phyloP scores from a whole-genome alignment of 208 protist species.

The Leishmania tarentolae region DNA sequence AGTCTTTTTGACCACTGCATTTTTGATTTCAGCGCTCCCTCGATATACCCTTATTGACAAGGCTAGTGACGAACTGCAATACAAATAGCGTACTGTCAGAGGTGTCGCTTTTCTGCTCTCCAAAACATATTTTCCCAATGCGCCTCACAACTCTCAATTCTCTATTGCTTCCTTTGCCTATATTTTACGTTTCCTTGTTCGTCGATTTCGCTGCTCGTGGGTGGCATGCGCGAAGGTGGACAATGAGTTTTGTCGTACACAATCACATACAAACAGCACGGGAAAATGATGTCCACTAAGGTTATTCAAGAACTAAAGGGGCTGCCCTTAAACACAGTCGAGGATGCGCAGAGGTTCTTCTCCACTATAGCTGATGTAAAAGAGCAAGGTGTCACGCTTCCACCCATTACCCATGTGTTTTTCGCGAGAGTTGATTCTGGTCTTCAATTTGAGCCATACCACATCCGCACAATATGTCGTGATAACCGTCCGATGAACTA shows the following conservation, averaged over 20 bases:
- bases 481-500: slow-evolving; percentile 75
- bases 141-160: not conserved
- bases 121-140: not conserved
- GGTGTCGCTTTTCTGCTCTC: not conserved
- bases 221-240: not conserved
- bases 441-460: slow-evolving; percentile 82
- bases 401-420: slow-evolving; percentile 84
- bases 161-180: slow-evolving; percentile 1
- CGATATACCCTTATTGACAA: not conserved
- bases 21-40: not conserved
- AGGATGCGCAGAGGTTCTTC: slow-evolving; percentile 59
- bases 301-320: slow-evolving; percentile 34
- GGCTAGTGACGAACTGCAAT: no score
- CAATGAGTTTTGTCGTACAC: not conserved
- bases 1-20: not conserved
- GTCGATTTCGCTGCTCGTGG: slow-evolving; percentile 1
- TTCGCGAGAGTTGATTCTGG: slow-evolving; percentile 66
- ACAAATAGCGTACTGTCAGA: not conserved
- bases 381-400: slow-evolving; percentile 35
- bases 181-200: slow-evolving; percentile 6
- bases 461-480: slow-evolving; percentile 73
- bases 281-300: slow-evolving; percentile 17
- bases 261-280: slow-evolving; percentile 1
- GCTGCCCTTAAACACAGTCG: slow-evolving; percentile 47
- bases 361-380: slow-evolving; percentile 37